phyloP scores from a whole-genome alignment of 2,329 filamentous ascomycete genomes.

The Cladosporium phlei region DNA sequence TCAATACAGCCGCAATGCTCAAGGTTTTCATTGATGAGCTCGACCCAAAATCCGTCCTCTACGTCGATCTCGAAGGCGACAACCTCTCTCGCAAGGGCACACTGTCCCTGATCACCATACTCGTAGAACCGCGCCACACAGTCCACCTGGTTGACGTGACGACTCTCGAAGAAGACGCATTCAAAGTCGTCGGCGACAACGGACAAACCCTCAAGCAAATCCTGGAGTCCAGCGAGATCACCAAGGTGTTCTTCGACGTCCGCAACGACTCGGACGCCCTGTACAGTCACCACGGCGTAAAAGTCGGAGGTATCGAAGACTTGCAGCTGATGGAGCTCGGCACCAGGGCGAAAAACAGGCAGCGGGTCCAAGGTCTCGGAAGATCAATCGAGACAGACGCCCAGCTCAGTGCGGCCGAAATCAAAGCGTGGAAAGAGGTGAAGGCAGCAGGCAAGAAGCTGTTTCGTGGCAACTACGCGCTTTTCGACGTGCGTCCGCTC shows the following conservation, averaged over 20 bases:
- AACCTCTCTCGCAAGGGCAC: conserved; percentile 41
- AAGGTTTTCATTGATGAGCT: not conserved
- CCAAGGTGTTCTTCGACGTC: conserved; percentile 56
- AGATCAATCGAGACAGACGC: conserved; percentile 36
- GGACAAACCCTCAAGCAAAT: conserved; percentile 35
- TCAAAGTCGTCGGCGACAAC: conserved; percentile 32
- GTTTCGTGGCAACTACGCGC: conserved; percentile 44
- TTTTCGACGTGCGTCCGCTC: conserved; percentile 48
- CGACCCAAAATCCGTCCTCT: conserved; percentile 29
- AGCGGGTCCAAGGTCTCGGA: conserved; percentile 33
- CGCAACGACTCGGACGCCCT: conserved; percentile 56
- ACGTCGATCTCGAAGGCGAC: conserved; percentile 47
- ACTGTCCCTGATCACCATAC: conserved; percentile 44
- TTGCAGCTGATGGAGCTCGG: conserved; percentile 55
- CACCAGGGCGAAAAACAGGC: conserved; percentile 21
- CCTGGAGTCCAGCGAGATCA: conserved; percentile 38
- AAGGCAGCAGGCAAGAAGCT: conserved; percentile 38
- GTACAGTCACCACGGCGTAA: conserved; percentile 42
- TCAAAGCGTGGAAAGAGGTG: conserved; percentile 24
- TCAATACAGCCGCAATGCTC: not conserved
- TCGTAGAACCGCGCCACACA: conserved; percentile 27
- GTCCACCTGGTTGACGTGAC: conserved; percentile 46
- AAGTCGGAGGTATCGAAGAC: conserved; percentile 45
- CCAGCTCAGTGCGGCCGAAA: conserved; percentile 13
- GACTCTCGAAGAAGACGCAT: conserved; percentile 35